phyloP scores from a whole-genome alignment of 768 basidiomycete genomes.

The Boletus reticuloceps region DNA sequence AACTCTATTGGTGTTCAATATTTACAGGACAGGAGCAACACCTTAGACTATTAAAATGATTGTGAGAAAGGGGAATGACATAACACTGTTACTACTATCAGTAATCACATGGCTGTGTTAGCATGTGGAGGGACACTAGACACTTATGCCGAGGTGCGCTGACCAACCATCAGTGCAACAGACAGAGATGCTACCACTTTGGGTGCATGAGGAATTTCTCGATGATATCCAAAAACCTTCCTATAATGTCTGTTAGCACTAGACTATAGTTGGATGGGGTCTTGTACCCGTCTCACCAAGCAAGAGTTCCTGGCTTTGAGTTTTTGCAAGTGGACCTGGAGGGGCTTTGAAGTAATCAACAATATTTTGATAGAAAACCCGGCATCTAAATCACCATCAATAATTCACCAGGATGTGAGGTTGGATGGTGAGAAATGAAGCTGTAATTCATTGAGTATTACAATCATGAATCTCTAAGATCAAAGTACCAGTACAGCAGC shows the following conservation, averaged over 20 bases:
- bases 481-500: not conserved
- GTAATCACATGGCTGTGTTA: too few species aligned
- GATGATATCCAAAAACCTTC: not conserved
- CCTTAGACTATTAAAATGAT: too few species aligned
- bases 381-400: not conserved
- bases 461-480: not conserved
- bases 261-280: not conserved
- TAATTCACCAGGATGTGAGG: not conserved
- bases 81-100: fast-evolving
- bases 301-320: not conserved
- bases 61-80: too few species aligned
- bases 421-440: not conserved
- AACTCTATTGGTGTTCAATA: too few species aligned
- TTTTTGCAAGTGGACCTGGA: not conserved
- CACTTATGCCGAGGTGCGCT: not conserved
- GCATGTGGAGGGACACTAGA: not conserved
- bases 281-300: not conserved
- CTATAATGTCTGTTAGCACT: not conserved
- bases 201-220: not conserved
- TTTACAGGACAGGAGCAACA: too few species aligned
- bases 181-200: not conserved
- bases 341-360: not conserved
- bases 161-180: not conserved
- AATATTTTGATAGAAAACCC: not conserved
- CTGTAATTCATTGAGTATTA: not conserved